Evolutionary conservation across 768 basidiomycete genomes (phyloP).

Genomic region (Boletus speciosus): DNA sequence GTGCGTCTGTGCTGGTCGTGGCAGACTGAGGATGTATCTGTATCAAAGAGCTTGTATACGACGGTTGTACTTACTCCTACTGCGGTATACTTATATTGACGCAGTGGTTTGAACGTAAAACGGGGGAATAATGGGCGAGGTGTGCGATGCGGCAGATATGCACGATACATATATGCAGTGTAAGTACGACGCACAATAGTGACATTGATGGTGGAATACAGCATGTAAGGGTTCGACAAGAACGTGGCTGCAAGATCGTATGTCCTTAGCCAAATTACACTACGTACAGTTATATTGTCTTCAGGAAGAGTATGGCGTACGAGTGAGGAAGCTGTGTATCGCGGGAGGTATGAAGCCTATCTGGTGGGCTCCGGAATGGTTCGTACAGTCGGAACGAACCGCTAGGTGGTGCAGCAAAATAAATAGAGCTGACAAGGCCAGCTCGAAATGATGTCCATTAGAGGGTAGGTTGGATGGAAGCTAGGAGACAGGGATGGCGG

Average conservation of each 20-base stretch:
- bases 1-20: conserved; percentile 51
- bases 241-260: conserved; percentile 1
- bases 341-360: not conserved
- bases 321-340: conserved; percentile 11
- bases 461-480: not conserved
- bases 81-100: not conserved
- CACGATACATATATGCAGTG: conserved; percentile 1
- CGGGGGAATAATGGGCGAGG: not conserved
- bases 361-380: not conserved
- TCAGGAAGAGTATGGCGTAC: conserved; percentile 12
- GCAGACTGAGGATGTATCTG: conserved; percentile 7
- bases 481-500: not conserved
- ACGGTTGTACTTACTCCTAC: not conserved
- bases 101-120: not conserved
- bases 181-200: conserved; percentile 14
- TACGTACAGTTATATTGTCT: conserved; percentile 6
- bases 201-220: conserved; percentile 17
- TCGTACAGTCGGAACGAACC: not conserved
- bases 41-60: not conserved
- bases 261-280: conserved; percentile 17
- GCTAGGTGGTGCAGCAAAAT: not conserved
- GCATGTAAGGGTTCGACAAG: conserved; percentile 10
- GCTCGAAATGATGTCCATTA: not conserved
- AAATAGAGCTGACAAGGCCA: not conserved
- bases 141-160: not conserved